phyloP scores from a whole-genome alignment of 805 yeast species.

The Huiozyma naganishii region DNA sequence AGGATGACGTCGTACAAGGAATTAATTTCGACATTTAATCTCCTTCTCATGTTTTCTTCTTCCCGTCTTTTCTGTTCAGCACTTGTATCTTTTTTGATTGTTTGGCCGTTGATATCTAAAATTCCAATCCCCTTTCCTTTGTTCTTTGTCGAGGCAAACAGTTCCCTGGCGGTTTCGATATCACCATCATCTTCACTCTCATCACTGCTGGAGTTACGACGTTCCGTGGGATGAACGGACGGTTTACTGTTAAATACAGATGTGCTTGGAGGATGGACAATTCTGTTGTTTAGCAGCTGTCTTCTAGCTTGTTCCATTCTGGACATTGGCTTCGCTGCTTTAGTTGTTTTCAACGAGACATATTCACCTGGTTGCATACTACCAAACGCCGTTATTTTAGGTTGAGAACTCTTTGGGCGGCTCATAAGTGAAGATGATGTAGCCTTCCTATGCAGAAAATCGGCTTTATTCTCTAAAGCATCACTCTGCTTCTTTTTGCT shows the following conservation, averaged over 20 bases:
- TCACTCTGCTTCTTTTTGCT: slow-evolving; percentile 4
- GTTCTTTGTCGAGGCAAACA: slow-evolving; percentile 26
- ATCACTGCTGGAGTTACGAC: slow-evolving; percentile 23
- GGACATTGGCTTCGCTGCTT: slow-evolving; percentile 23
- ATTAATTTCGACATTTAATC: slow-evolving; percentile 67
- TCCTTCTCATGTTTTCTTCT: slow-evolving; percentile 65
- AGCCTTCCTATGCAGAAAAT: slow-evolving; percentile 25
- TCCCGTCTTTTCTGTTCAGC: slow-evolving; percentile 41
- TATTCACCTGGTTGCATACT: slow-evolving; percentile 24
- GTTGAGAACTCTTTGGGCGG: slow-evolving; percentile 24
- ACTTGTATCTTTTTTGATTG: slow-evolving; percentile 27
- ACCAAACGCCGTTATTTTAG: slow-evolving; percentile 31
- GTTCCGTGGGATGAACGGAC: slow-evolving; percentile 11
- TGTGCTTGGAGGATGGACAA: slow-evolving; percentile 38
- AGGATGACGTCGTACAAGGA: slow-evolving; percentile 63
- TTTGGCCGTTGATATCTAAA: slow-evolving; percentile 34
- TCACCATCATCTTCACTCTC: slow-evolving; percentile 34
- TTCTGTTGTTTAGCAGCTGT: slow-evolving; percentile 21
- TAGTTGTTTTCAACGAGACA: slow-evolving; percentile 13
- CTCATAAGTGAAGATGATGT: slow-evolving; percentile 20
- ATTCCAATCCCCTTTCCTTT: slow-evolving; percentile 25
- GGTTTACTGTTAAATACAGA: slow-evolving; percentile 38
- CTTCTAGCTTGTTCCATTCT: slow-evolving; percentile 32
- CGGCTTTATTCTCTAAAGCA: slow-evolving; percentile 20
- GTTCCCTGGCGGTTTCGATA: slow-evolving; percentile 28